These are phyloP conservation scores for Pezicula rhizophila DNA, from an alignment of 2,329 filamentous ascomycete genomes.

Conservation along the genomic window DNA sequence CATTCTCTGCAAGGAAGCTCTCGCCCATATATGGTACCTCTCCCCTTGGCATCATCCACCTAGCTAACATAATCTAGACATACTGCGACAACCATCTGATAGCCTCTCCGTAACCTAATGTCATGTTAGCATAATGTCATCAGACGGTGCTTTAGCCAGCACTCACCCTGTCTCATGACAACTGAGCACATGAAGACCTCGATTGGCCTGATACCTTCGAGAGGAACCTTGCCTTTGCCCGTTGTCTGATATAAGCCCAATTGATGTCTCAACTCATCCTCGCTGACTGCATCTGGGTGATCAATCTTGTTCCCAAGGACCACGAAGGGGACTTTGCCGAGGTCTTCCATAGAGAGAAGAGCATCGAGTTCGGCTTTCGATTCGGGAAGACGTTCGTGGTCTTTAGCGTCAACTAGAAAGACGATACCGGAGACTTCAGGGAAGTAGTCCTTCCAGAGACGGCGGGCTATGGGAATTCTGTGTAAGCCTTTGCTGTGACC, in stretches of 20 bases:
- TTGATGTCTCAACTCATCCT: constrained; percentile 90
- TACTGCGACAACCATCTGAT: constrained; percentile 93
- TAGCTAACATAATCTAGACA: constrained; percentile 49
- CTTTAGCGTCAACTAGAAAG: constrained; percentile 96
- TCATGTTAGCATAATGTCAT: constrained; percentile 12
- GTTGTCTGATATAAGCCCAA: constrained; percentile 94
- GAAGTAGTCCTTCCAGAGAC: constrained; percentile 96
- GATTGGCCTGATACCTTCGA: constrained; percentile 89
- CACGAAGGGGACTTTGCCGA: constrained; percentile 91
- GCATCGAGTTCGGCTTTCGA: constrained; percentile 96
- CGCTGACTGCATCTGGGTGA: constrained; percentile 88
- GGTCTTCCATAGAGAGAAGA: constrained; percentile 92
- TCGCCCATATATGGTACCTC: constrained; percentile 5
- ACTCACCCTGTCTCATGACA: constrained; percentile 86
- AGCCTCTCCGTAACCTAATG: constrained; percentile 72
- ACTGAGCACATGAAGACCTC: constrained; percentile 99
- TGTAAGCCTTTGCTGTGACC: constrained; percentile 9
- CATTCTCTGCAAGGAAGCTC: constrained; percentile 16
- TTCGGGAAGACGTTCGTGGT: constrained; percentile 89
- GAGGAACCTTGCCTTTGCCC: constrained; percentile 87
- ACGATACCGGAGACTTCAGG: constrained; percentile 94
- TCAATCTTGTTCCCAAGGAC: constrained; percentile 99
- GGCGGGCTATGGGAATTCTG: constrained; percentile 55
- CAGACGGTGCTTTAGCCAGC: constrained; percentile 1
- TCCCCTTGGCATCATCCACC: neutral